Base-by-base conservation (phyloP, 805 yeast species). In the Starmera quercuum region DNA sequence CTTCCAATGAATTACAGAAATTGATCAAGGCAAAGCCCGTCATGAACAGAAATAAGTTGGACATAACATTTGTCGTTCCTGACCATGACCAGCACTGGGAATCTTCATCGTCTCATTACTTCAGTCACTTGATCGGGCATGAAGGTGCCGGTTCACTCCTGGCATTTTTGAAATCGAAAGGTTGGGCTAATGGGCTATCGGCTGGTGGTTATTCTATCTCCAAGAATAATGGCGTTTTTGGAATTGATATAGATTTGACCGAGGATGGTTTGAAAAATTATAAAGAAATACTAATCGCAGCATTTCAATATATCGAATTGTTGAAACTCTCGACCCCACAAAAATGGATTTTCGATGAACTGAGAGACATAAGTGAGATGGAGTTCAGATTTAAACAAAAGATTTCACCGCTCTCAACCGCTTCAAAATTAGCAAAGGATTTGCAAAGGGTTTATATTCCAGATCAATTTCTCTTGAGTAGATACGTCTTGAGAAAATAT, bases 141-240 rank as follows among this genome's bases (percentile, higher is more conserved):
- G 98, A 90, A 61, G 83, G 92, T 31, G 68, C 78, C 31, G 97
- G 97, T 2, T 86, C 96, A 2, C 55, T 90, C 14, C 64, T 86
- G 23, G 72, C 78, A 36, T 70, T 67, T 42, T 70, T 90, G 44
- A 90, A 86, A 58, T 53, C 61, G 22, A 63, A 71, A 42, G 83
- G 88, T 11, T 83, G 88, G 86, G 95, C 90, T 6, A 81, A 74
- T 44, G 79, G 73, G 13, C 66, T 90, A 33, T 74, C 86, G 24
- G 76, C 87, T 22, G 95, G 95, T 7, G 68, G 74, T 26, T 68
- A 75, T 44, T 69, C 73, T 23, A 68, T 80, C 7, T 78, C 87
- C 18, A 66, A 75, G 30, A 92, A 82, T 3, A 75, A 68, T 38
- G 79, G 83, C 4, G 57, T 73, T 15, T 83, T 90, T 47, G 62